A percentile compares a stretch with the other conserved stretches of the same genome.
Conservation (phyloP, 1,139 yeast genomes). For the Pneumocystis murina region DNA sequence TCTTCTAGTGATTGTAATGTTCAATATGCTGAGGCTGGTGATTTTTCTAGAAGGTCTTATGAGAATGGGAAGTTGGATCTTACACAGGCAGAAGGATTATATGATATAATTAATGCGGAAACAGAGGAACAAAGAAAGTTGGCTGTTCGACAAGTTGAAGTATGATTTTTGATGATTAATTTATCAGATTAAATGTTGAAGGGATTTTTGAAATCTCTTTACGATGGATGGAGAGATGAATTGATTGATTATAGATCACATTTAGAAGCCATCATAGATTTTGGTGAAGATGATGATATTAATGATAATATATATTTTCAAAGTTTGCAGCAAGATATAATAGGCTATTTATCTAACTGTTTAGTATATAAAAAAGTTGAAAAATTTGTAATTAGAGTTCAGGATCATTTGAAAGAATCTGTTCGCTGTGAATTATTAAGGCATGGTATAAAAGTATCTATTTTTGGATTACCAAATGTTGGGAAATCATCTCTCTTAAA, state of each 20-base stretch:
- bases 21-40: constrained; percentile 84
- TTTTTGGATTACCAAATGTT: constrained; percentile 90
- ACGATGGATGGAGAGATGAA: constrained; percentile 50
- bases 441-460: constrained; percentile 56
- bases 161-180: not conserved
- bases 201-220: constrained; percentile 46
- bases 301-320: constrained; percentile 32
- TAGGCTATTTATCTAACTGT: constrained; percentile 34
- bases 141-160: constrained; percentile 51
- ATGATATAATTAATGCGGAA: constrained; percentile 84
- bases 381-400: constrained; percentile 33
- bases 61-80: constrained; percentile 51
- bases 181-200: not conserved
- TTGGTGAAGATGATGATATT: constrained; percentile 76
- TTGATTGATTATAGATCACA: constrained; percentile 56
- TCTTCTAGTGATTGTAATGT: constrained; percentile 22
- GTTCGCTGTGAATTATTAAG: constrained; percentile 49
- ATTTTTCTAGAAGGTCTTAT: constrained; percentile 74
- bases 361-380: constrained; percentile 26
- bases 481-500: constrained; percentile 85
- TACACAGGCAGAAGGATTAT: constrained; percentile 80
- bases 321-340: not conserved
- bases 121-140: constrained; percentile 76
- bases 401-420: constrained; percentile 32
- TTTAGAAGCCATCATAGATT: constrained; percentile 78